Evolutionary conservation across 78 protist species (phyloP), one percentile per base, ranked within the genome.

Genomic region (Cavenderia fasciculata): DNA sequence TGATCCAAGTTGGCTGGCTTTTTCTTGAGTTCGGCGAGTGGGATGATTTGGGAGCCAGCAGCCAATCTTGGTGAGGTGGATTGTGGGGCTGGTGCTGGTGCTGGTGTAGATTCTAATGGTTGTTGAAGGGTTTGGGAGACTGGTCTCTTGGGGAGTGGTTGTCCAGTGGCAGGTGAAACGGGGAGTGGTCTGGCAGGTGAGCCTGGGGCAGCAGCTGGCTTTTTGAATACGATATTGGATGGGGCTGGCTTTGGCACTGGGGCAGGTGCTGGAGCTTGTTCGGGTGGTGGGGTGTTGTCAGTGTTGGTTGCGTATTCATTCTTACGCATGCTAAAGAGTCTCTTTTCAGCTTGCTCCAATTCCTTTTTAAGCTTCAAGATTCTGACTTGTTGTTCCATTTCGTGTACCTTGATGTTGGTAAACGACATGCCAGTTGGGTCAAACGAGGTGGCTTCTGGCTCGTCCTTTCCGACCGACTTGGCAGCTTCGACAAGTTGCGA

Each of bases 331-430:
- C 72, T 47, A 49, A 74, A 73, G 7, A 91, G 23, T 68, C 82
- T 68, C 75, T 74, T 74, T 59, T 91, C 84, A 6, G 86, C 94
- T 43, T 69, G 68, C 36, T 71, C 94, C n/a, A 91, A 27, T 16
- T 91, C 89, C 46, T 82, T 91, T 47, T 91, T 73, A 21, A 91
- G 65, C 40, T 77, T 82, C 2, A 91, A 29, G 41, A 91, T 70
- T 38, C 57, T 66, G n/a, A 82, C 85, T 56, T 82, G 94, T 11
- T 70, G 76, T 49, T 91, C 94, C 94, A 91, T 91, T 49, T 91
- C 85, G 44, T 74, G 82, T 33, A 59, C 74, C 41, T 69, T 78
- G 49, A 62, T 49, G 14, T 51, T 47, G 16, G 94, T 73, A 73
- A 49, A 38, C 10, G 85, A 61, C 63, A 62, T 41, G 38, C 54